Conservation (phyloP, 129 eudicot species). For the Dittrichia graveolens region DNA sequence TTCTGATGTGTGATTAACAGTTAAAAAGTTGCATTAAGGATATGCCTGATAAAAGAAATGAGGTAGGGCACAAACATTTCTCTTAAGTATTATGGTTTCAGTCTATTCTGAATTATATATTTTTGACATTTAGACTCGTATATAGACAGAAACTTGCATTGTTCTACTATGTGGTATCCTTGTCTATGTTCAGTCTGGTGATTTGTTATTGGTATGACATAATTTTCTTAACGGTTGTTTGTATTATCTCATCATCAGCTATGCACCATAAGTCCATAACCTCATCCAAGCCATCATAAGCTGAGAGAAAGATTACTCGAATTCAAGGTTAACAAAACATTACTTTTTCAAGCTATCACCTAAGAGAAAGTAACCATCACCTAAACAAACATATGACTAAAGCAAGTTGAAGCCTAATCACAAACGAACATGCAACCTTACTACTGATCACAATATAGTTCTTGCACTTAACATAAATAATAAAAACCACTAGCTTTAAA, state of each 20-base stretch:
- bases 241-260: neutral
- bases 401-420: too few species aligned
- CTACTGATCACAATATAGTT: neutral
- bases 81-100: neutral
- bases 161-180: too few species aligned
- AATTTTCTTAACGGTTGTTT: neutral
- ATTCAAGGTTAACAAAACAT: neutral
- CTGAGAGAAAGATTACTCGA: neutral
- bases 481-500: neutral
- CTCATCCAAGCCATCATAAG: conserved; percentile 1
- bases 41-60: too few species aligned
- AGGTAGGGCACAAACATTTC: neutral
- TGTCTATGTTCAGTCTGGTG: too few species aligned
- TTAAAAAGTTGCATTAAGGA: too few species aligned
- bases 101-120: neutral
- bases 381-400: neutral
- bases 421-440: too few species aligned
- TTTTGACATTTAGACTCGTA: neutral
- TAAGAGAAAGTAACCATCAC: neutral
- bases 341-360: neutral
- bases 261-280: neutral
- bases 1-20: too few species aligned
- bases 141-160: too few species aligned
- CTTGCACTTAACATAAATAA: conserved; percentile 11
- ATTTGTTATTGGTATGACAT: neutral